A percentile compares a stretch with the other conserved stretches of the same genome.
These are phyloP conservation scores for Diaporthe vaccinii DNA, from an alignment of 2,329 filamentous ascomycete species.

Conservation along the genomic window DNA sequence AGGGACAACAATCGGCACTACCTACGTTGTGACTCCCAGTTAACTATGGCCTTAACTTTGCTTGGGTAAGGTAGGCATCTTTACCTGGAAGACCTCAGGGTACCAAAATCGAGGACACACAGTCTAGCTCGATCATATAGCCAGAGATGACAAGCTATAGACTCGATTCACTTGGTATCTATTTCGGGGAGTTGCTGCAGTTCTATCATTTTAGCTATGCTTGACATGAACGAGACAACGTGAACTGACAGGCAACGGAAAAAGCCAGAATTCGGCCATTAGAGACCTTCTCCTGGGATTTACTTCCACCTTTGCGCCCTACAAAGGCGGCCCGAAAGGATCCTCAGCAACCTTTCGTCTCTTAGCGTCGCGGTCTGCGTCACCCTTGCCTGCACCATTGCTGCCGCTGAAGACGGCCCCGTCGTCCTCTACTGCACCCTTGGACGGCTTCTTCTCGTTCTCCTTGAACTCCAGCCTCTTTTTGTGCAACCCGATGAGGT, in stretches of 20 bases:
- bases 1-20: not conserved
- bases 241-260: not conserved
- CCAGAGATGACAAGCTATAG: not conserved
- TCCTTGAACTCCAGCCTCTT: constrained; percentile 68
- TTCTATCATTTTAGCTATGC: not conserved
- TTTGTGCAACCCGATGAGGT: constrained; percentile 77
- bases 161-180: not conserved
- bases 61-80: no score
- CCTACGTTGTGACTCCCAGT: not conserved
- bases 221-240: not conserved
- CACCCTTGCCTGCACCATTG: constrained; percentile 41
- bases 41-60: not conserved
- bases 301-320: constrained; percentile 25
- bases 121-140: not conserved
- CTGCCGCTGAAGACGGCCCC: constrained; percentile 61
- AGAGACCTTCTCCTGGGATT: not conserved
- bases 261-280: not conserved
- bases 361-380: constrained; percentile 57
- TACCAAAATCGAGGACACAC: not conserved
- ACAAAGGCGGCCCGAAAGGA: constrained; percentile 61
- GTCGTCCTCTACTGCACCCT: constrained; percentile 53
- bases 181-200: not conserved
- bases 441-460: constrained; percentile 51
- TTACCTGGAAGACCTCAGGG: not conserved
- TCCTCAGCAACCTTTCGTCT: constrained; percentile 63